These are phyloP conservation scores for Tricholoma sp. DNA, from an alignment of 768 basidiomycete species.

Conservation along the genomic window DNA sequence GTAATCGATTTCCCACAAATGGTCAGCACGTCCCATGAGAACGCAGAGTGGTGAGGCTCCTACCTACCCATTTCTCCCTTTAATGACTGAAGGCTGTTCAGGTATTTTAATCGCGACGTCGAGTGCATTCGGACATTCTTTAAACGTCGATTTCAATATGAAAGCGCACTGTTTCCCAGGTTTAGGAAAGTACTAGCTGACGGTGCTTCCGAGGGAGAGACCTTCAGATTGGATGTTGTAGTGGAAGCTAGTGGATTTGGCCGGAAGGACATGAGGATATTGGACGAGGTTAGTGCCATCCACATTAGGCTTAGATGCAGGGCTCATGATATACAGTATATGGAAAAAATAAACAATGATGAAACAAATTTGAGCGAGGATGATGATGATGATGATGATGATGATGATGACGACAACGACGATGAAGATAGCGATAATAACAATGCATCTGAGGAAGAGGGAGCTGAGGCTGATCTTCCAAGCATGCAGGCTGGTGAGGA, in stretches of 20 bases:
- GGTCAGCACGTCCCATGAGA: conserved; percentile 95
- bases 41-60: conserved; percentile 83
- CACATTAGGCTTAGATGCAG: conserved; percentile 9
- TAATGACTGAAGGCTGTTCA: conserved; percentile 25
- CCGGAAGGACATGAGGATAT: conserved; percentile 69
- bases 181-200: conserved; percentile 65
- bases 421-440: conserved; percentile 25
- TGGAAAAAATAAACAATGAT: conserved; percentile 45
- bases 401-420: conserved; percentile 33
- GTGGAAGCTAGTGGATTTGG: conserved; percentile 95
- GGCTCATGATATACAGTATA: conserved; percentile 45
- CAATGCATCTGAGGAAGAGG: conserved; percentile 26
- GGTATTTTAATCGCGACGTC: conserved; percentile 99
- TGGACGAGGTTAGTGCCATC: conserved; percentile 69
- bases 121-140: conserved; percentile 95
- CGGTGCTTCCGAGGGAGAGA: conserved; percentile 34
- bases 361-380: conserved; percentile 20
- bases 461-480: conserved; percentile 17
- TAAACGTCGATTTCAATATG: conserved; percentile 85
- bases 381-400: conserved; percentile 22
- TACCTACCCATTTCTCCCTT: conserved; percentile 3
- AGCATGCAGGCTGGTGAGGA: conserved; percentile 7
- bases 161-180: conserved; percentile 82
- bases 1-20: conserved; percentile 99
- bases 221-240: conserved; percentile 83